These are phyloP conservation scores for Acacia concinna DNA, from an alignment of 331 rosid genomes.

Conservation along the genomic window DNA sequence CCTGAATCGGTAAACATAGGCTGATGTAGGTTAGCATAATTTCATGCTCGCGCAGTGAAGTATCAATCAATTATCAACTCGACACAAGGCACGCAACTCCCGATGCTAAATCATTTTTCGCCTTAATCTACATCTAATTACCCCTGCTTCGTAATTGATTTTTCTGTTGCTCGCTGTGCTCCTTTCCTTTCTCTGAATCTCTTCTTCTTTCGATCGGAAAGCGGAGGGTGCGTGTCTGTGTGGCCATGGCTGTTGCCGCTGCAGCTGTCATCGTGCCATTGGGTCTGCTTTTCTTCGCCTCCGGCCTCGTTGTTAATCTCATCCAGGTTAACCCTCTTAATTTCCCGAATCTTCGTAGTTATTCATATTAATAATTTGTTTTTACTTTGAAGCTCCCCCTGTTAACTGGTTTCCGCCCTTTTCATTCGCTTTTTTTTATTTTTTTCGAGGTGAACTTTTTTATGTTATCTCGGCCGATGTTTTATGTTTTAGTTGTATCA, in stretches of 20 bases:
- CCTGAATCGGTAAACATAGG: no score
- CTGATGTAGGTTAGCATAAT: no score
- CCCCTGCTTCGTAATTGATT: background rate
- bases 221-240: slow-evolving; percentile 1
- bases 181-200: slow-evolving; percentile 6
- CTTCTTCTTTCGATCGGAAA: background rate
- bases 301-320: slow-evolving; percentile 84
- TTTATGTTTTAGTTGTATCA: background rate
- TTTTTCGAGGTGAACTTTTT: background rate
- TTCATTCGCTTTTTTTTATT: background rate
- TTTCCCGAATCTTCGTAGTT: background rate
- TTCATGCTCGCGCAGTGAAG: no score
- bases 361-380: background rate
- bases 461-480: background rate
- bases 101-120: background rate
- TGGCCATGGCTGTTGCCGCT: slow-evolving; percentile 76
- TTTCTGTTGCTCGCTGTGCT: background rate
- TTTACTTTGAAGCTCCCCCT: background rate
- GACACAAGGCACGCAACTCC: background rate
- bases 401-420: background rate
- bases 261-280: slow-evolving; percentile 78
- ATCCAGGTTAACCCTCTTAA: slow-evolving; percentile 58
- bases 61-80: background rate
- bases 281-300: slow-evolving; percentile 81
- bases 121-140: background rate